Conservation (phyloP, 2,329 filamentous ascomycete species). For the Fusarium pseudonygamai region DNA sequence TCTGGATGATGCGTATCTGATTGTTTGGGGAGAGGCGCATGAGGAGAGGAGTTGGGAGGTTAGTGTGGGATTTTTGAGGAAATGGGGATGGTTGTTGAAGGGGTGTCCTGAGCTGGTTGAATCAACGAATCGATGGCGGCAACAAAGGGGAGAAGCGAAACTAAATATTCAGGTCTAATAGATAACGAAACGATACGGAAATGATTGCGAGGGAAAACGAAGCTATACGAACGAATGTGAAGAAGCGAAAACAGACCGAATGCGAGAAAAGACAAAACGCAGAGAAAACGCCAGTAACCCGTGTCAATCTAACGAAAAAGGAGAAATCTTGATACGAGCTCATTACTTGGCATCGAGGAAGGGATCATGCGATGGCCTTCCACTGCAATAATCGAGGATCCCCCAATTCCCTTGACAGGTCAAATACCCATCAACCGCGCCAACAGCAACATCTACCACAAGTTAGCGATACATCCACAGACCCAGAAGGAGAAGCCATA, state of each 20-base stretch:
- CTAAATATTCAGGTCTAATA: conserved; percentile 20
- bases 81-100: conserved; percentile 54
- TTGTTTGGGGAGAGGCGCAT: conserved; percentile 61
- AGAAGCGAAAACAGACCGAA: not conserved
- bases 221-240: conserved; percentile 5
- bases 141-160: conserved; percentile 29
- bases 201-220: not conserved
- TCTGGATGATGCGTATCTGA: conserved; percentile 40
- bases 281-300: too few species aligned
- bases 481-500: not conserved
- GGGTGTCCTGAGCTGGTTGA: conserved; percentile 51
- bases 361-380: conserved; percentile 5
- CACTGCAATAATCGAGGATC: conserved; percentile 14
- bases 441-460: conserved; percentile 16
- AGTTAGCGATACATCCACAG: not conserved
- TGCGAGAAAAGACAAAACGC: accelerated
- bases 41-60: conserved; percentile 58
- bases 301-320: not conserved
- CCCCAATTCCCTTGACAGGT: conserved; percentile 17
- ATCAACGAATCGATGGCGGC: conserved; percentile 51
- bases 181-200: not conserved
- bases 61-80: conserved; percentile 54
- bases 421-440: conserved; percentile 22
- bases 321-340: not conserved
- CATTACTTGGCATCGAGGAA: not conserved